Evolutionary conservation across 768 basidiomycete genomes (phyloP).

Genomic region (Podaxis mareebaensis): DNA sequence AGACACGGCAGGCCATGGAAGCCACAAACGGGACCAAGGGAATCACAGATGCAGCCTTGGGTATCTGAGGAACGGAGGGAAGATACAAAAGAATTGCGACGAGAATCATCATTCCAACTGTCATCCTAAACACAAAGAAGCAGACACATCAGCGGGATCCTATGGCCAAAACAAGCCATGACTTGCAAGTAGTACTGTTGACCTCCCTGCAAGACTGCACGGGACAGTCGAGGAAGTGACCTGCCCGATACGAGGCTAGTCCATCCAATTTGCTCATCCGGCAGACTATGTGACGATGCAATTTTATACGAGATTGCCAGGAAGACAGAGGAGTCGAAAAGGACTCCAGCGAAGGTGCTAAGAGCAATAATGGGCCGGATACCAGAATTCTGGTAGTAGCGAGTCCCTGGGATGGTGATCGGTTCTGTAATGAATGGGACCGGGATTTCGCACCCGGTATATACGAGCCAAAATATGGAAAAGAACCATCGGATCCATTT

Average conservation of each 20-base stretch:
- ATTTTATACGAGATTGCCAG: conserved; percentile 32
- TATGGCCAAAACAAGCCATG: neutral
- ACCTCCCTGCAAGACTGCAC: conserved; percentile 29
- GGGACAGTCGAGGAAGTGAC: conserved; percentile 24
- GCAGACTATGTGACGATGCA: conserved; percentile 20
- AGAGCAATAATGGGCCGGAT: conserved; percentile 26
- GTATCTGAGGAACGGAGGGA: neutral
- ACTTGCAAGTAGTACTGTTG: conserved; percentile 36
- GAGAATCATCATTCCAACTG: neutral
- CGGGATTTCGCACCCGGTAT: too few relatives aligned
- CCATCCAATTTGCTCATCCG: conserved; percentile 13
- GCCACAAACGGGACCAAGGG: neutral
- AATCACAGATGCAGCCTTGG: neutral
- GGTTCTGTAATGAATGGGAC: conserved; percentile 13
- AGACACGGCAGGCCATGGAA: neutral
- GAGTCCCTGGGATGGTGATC: conserved; percentile 29
- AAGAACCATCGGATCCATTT: neutral
- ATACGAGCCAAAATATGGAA: neutral
- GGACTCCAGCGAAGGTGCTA: conserved; percentile 23
- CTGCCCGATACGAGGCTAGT: conserved; percentile 22
- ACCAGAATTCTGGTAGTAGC: conserved; percentile 28
- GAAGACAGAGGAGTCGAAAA: conserved; percentile 34
- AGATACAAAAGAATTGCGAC: neutral
- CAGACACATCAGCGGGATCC: neutral
- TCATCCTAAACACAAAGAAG: neutral